A percentile compares a stretch with the other conserved stretches of the same genome.
Evolutionary conservation across 257 asterid species (phyloP).

Genomic region (Solanum pinnatisectum): DNA sequence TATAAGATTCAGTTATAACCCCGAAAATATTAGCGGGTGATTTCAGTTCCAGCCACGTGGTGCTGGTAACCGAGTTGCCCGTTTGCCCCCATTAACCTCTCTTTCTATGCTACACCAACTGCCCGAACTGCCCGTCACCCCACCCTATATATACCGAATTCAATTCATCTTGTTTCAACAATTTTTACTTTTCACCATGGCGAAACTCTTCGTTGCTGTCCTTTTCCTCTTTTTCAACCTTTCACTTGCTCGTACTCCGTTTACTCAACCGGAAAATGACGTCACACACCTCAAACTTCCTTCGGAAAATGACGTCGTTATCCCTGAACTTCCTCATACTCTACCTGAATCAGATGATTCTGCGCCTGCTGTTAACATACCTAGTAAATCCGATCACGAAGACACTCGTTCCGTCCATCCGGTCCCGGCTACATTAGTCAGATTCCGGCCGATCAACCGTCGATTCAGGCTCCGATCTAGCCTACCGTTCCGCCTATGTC

Average conservation of each 20-base stretch:
- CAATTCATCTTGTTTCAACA: not conserved
- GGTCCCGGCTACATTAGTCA: constrained; percentile 10
- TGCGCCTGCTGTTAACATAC: constrained; percentile 13
- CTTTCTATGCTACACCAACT: not conserved
- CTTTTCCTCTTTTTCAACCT: not conserved
- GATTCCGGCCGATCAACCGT: constrained; percentile 43
- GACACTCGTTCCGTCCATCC: constrained; percentile 9
- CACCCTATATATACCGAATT: not conserved
- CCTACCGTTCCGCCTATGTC: constrained; percentile 2
- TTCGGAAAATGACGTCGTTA: not conserved
- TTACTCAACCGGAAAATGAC: not conserved
- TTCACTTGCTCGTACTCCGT: not conserved
- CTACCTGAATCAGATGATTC: constrained; percentile 3
- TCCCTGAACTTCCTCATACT: not conserved
- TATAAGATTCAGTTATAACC: not conserved
- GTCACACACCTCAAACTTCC: not conserved
- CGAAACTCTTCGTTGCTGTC: constrained; percentile 7
- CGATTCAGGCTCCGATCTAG: constrained; percentile 20
- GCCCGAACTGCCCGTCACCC: not conserved
- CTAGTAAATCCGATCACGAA: constrained; percentile 7
- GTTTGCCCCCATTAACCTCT: not conserved
- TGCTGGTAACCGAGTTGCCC: not conserved
- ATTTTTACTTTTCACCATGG: constrained; percentile 17
- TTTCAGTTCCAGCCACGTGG: not conserved
- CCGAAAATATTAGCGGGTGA: not conserved